Evolutionary conservation across 108 stramenopile genomes (phyloP), one percentile per base, ranked within the genome.

Genomic region (Nannochloropsis salina): DNA sequence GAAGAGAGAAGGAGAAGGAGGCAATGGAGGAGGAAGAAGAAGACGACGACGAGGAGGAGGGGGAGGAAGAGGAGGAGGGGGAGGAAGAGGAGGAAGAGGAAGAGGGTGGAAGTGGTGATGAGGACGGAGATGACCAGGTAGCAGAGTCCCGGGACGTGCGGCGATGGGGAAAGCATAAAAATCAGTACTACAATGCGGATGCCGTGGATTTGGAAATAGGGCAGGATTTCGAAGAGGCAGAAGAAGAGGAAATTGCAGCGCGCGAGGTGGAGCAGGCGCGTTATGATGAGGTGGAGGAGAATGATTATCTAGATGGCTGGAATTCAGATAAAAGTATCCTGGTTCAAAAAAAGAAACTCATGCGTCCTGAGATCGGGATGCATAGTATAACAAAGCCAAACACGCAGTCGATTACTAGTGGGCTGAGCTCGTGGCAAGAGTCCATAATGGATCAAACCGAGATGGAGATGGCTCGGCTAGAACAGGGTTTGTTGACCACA

Each of bases 181-280:
- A 91, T 6, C 84, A 85, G 2, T 98, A 98, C 88, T 98, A 95
- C 86, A 89, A 93, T 45, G 98, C 94, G 45, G 98, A 98, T 85
- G 97, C 97, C 2, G 96, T 95, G 9, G 98, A 97, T 87, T 90
- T 98, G 42, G 98, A 97, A 87, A 94, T 96, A 88, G 96, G 96
- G 20, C 95, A 97, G 84, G 89, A 89, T 43, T 89, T 89, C 80
- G 89, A 87, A 31, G 89, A 90, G 47, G 89, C 88, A 31, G 89
- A 90, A 42, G 84, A 86, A 20, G 86, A 90, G 81, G 89, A 86
- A 42, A 88, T 84, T 80, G 90, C 89, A 18, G 89, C 89, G 42
- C 88, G 88, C 8, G 90, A 90, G 80, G 85, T 90, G 43, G 86
- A 90, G 22, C 85, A 84, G 21, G 89, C 87, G 43, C 88, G 87